Percentiles rank a stretch among this genome's conserved stretches.
These are phyloP conservation scores for Flaveria bidentis DNA, from an alignment of 129 eudicot genomes.

Conservation along the genomic window DNA sequence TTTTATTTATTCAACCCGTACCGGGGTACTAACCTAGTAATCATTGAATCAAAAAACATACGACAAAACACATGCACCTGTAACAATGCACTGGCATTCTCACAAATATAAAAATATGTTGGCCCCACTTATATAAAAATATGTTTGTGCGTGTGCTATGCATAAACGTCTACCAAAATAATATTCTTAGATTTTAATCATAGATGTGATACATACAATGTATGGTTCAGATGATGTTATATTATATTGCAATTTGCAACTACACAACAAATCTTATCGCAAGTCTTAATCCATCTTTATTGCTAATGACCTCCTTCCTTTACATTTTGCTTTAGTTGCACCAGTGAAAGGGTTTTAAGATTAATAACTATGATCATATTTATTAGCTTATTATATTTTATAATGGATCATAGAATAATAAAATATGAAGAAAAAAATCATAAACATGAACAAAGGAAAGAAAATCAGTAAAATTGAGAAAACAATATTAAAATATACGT, in stretches of 20 bases:
- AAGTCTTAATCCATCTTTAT: conserved; percentile 33
- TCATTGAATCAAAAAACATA: no score
- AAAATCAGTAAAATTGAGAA: background rate
- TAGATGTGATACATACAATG: conserved; percentile 27
- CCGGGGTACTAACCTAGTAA: no score
- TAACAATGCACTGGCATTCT: no score
- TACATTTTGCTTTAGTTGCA: background rate
- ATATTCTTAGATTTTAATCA: conserved; percentile 26
- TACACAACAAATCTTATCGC: conserved; percentile 29
- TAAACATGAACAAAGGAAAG: background rate
- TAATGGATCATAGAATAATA: background rate
- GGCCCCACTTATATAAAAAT: no score
- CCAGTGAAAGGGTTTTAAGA: background rate
- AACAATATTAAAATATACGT: background rate
- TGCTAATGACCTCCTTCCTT: background rate
- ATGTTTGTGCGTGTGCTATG: background rate
- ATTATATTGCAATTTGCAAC: conserved; percentile 24
- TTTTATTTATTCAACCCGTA: no score
- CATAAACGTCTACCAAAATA: background rate
- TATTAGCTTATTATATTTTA: background rate
- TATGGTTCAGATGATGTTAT: conserved; percentile 20
- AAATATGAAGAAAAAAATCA: background rate
- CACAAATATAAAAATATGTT: no score
- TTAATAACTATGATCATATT: background rate
- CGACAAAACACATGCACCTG: no score